phyloP scores from a whole-genome alignment of 768 basidiomycete species.

The Pisolithus albus region DNA sequence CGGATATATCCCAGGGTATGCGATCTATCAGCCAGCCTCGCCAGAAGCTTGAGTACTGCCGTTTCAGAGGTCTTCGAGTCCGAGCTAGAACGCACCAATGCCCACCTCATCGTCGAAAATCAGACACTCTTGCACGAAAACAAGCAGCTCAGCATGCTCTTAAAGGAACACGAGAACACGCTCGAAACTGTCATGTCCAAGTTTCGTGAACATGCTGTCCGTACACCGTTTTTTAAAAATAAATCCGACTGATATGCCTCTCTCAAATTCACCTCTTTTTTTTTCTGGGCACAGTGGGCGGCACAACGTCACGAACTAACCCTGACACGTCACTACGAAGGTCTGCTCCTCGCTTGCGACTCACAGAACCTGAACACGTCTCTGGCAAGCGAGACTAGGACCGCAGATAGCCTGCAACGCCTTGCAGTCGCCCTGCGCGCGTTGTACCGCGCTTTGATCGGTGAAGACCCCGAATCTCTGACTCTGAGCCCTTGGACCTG shows the following conservation, averaged over 20 bases:
- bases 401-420: slow-evolving; percentile 61
- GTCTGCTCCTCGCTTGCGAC: slow-evolving; percentile 63
- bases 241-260: background rate
- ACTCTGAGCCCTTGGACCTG: slow-evolving; percentile 34
- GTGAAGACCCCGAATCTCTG: slow-evolving; percentile 40
- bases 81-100: slow-evolving; percentile 84
- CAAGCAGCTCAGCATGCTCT: slow-evolving; percentile 78
- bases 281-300: slow-evolving; percentile 60
- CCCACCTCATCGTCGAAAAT: slow-evolving; percentile 89
- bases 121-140: slow-evolving; percentile 90
- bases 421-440: slow-evolving; percentile 65
- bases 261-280: slow-evolving; percentile 4
- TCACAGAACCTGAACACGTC: slow-evolving; percentile 48
- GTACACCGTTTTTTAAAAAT: slow-evolving; percentile 28
- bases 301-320: slow-evolving; percentile 87
- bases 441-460: slow-evolving; percentile 63
- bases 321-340: slow-evolving; percentile 85
- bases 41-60: slow-evolving; percentile 7
- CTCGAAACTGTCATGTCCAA: slow-evolving; percentile 97
- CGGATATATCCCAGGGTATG: slow-evolving; percentile 79
- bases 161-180: slow-evolving; percentile 93
- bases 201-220: slow-evolving; percentile 84
- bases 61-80: slow-evolving; percentile 81
- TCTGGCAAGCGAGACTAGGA: slow-evolving; percentile 51
- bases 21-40: slow-evolving; percentile 4